Percentiles rank a stretch among this genome's conserved stretches.
Conservation (phyloP, 2,329 filamentous ascomycete species). For the Teratosphaeria nubilosa region DNA sequence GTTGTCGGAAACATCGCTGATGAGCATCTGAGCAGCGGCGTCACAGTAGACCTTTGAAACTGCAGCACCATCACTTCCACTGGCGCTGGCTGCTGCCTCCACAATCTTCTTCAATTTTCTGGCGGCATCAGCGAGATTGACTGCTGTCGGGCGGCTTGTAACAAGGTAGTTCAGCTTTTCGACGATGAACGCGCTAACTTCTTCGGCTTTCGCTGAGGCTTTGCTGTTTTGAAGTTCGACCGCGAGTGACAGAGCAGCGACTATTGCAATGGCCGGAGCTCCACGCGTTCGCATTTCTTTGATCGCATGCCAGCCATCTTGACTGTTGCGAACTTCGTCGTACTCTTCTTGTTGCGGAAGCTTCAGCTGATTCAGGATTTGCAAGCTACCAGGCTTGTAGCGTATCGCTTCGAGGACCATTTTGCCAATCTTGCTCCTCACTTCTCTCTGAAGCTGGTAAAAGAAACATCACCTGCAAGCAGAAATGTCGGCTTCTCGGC, state of each 20-base stretch:
- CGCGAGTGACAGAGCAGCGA: conserved; percentile 80
- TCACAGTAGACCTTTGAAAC: conserved; percentile 63
- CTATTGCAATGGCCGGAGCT: conserved; percentile 93
- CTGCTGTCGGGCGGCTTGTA: conserved; percentile 82
- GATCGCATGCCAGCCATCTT: conserved; percentile 75
- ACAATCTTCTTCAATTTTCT: conserved; percentile 62
- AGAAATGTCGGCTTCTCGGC: not conserved
- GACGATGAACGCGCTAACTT: conserved; percentile 58
- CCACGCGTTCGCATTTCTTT: conserved; percentile 69
- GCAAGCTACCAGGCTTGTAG: conserved; percentile 60
- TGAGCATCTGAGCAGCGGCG: conserved; percentile 76
- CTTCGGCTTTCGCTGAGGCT: conserved; percentile 42
- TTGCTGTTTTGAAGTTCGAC: conserved; percentile 62
- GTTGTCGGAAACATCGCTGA: conserved; percentile 81
- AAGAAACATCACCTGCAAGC: too few species aligned
- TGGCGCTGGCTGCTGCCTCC: conserved; percentile 36
- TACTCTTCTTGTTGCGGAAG: conserved; percentile 73
- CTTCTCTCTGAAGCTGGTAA: not conserved
- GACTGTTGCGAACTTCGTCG: conserved; percentile 57
- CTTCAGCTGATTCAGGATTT: conserved; percentile 75
- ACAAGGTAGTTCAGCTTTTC: conserved; percentile 76
- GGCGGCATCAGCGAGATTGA: conserved; percentile 87
- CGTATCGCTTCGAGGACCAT: conserved; percentile 66
- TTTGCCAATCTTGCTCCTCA: conserved; percentile 2
- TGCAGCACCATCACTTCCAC: conserved; percentile 36